A percentile compares a stretch with the other conserved stretches of the same genome.
Conservation (phyloP, 139 green algal genomes). For the Bryopsis sp. region DNA sequence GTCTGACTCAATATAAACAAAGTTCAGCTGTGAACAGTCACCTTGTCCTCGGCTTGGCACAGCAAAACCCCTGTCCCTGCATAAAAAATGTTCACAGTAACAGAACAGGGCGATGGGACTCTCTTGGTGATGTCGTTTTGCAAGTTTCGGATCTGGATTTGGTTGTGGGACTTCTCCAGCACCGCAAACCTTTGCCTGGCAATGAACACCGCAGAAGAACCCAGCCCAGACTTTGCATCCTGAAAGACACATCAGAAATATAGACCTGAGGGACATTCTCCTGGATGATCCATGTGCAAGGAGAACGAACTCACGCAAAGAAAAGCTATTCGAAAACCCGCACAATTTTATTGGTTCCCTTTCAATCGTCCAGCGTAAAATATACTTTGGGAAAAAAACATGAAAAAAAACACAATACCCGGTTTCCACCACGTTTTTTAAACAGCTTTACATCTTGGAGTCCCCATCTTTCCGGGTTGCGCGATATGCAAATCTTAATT, state of each 20-base stretch:
- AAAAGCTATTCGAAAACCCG: too few relatives aligned
- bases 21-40: too few relatives aligned
- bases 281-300: not conserved
- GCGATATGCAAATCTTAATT: too few relatives aligned
- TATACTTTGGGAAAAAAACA: too few relatives aligned
- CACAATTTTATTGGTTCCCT: too few relatives aligned
- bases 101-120: slow-evolving; percentile 59
- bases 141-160: slow-evolving; percentile 93
- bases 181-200: slow-evolving; percentile 96
- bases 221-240: slow-evolving; percentile 76
- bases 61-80: slow-evolving; percentile 92
- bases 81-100: slow-evolving; percentile 91
- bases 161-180: slow-evolving; percentile 77
- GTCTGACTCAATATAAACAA: too few relatives aligned
- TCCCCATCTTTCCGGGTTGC: too few relatives aligned
- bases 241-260: slow-evolving; percentile 24
- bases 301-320: not conserved
- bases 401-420: too few relatives aligned
- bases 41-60: slow-evolving; percentile 89
- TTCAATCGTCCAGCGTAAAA: too few relatives aligned
- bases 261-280: not conserved
- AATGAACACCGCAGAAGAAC: slow-evolving; percentile 87
- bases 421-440: too few relatives aligned
- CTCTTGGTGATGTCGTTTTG: slow-evolving; percentile 98
- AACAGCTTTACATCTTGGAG: too few relatives aligned